phyloP scores from a whole-genome alignment of 1,284 basidiomycete genomes.

The Cryptococcus jaspeensis region DNA sequence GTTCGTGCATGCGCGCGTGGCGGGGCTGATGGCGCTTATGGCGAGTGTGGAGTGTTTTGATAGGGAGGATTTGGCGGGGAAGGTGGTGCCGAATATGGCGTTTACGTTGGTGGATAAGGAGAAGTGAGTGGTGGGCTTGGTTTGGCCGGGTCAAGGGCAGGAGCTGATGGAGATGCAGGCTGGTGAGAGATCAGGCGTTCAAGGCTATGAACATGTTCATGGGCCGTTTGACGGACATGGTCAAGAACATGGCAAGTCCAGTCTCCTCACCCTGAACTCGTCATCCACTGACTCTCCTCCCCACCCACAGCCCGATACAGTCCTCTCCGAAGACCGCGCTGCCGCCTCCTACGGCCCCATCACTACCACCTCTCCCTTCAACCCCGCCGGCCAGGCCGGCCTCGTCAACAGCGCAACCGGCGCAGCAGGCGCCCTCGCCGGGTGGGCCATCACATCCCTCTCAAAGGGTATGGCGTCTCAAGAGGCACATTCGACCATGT shows the following conservation, averaged over 20 bases:
- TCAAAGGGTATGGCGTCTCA: slow-evolving; percentile 72
- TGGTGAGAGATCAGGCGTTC: slow-evolving; percentile 91
- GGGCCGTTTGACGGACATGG: slow-evolving; percentile 75
- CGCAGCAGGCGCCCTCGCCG: slow-evolving; percentile 83
- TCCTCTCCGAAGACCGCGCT: slow-evolving; percentile 49
- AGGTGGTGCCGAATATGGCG: slow-evolving; percentile 81
- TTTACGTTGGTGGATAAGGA: slow-evolving; percentile 82
- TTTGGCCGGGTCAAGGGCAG: not conserved
- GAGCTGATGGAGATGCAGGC: slow-evolving; percentile 52
- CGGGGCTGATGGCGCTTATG: slow-evolving; percentile 94
- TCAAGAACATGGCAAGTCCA: slow-evolving; percentile 70
- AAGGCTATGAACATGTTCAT: slow-evolving; percentile 84
- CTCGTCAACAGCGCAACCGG: slow-evolving; percentile 82
- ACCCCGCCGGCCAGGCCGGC: slow-evolving; percentile 51
- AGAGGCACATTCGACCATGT: slow-evolving; percentile 69
- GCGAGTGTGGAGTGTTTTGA: slow-evolving; percentile 90
- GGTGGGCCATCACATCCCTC: slow-evolving; percentile 89
- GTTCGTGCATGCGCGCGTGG: slow-evolving; percentile 90
- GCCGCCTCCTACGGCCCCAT: slow-evolving; percentile 36
- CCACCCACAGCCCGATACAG: slow-evolving; percentile 65
- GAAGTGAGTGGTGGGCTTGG: slow-evolving; percentile 60
- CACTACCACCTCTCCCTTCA: slow-evolving; percentile 51
- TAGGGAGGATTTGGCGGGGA: slow-evolving; percentile 79
- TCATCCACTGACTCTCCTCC: not conserved
- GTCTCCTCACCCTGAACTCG: not conserved